Evolutionary conservation across 768 basidiomycete genomes (phyloP).

Genomic region (Coprinopsis cinerea): DNA sequence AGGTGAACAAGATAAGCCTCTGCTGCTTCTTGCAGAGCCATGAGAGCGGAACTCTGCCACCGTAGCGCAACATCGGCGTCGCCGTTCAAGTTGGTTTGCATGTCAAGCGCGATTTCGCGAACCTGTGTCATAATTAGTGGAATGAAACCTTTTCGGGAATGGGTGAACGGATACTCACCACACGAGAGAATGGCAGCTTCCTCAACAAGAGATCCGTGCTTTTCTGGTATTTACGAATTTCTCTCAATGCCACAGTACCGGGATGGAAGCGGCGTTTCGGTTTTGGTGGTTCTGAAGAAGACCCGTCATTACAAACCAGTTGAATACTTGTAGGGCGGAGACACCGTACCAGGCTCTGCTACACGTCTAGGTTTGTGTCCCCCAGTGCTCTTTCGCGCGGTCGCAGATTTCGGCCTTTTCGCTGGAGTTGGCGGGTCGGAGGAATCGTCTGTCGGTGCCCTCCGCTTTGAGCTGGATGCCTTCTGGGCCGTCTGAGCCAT

Average conservation of each 20-base stretch:
- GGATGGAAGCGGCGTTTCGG: conserved; percentile 68
- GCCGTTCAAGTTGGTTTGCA: conserved; percentile 72
- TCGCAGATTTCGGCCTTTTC: conserved; percentile 48
- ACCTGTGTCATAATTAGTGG: conserved; percentile 46
- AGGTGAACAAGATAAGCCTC: conserved; percentile 93
- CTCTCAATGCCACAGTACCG: conserved; percentile 83
- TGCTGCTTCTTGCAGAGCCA: conserved; percentile 95
- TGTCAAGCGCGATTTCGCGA: conserved; percentile 88
- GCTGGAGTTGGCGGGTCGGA: conserved; percentile 41
- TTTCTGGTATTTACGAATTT: conserved; percentile 93
- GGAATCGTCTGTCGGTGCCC: conserved; percentile 35
- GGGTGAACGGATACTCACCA: conserved; percentile 55
- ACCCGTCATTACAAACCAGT: conserved; percentile 13
- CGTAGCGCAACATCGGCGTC: conserved; percentile 59
- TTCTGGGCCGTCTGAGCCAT: conserved; percentile 74
- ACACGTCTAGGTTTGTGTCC: conserved; percentile 45
- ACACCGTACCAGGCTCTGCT: conserved; percentile 10
- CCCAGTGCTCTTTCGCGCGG: conserved; percentile 85
- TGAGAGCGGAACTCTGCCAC: conserved; percentile 93
- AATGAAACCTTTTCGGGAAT: background rate
- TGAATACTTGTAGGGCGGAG: background rate
- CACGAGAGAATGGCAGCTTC: conserved; percentile 87
- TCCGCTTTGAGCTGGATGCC: conserved; percentile 39
- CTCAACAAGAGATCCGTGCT: conserved; percentile 83
- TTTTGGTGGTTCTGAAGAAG: conserved; percentile 20